Conservation (phyloP, 164 flowering plant genomes). For the Dillenia turbinata region DNA sequence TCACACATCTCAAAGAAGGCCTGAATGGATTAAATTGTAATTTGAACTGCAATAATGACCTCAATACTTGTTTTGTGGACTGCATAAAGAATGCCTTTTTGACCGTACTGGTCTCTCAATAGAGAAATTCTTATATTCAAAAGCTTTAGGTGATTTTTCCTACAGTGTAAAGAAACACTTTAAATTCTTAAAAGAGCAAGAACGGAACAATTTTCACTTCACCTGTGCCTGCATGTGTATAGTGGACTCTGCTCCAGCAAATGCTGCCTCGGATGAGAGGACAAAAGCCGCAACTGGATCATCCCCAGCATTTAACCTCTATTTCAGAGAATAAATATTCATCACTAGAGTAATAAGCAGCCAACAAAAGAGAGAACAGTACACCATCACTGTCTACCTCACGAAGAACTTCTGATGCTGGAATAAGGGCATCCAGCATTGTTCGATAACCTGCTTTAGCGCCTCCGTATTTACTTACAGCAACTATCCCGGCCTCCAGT, state of each 20-base stretch:
- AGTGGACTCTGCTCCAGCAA: constrained; percentile 84
- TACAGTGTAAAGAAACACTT: too few species aligned
- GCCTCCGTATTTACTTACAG: constrained; percentile 92
- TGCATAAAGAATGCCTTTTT: too few species aligned
- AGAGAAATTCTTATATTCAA: too few species aligned
- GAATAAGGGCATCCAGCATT: constrained; percentile 88
- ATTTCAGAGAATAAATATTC: constrained; percentile 14
- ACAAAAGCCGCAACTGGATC: constrained; percentile 71
- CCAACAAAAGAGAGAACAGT: background rate
- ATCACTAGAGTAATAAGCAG: background rate
- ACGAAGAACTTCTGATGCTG: constrained; percentile 65
- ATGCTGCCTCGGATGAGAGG: constrained; percentile 80
- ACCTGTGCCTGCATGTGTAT: constrained; percentile 80
- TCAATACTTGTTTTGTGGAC: too few species aligned
- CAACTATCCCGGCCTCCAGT: constrained; percentile 73
- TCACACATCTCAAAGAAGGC: too few species aligned
- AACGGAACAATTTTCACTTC: background rate
- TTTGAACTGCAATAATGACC: too few species aligned
- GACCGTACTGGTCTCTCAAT: too few species aligned
- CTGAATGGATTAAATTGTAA: too few species aligned
- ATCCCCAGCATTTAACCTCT: constrained; percentile 69
- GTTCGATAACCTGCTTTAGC: constrained; percentile 89
- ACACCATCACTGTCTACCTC: constrained; percentile 37
- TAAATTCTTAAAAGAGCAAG: too few species aligned
- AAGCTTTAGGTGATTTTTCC: too few species aligned